phyloP scores from a whole-genome alignment of 805 yeast genomes.

The Metschnikowia cubensis region DNA sequence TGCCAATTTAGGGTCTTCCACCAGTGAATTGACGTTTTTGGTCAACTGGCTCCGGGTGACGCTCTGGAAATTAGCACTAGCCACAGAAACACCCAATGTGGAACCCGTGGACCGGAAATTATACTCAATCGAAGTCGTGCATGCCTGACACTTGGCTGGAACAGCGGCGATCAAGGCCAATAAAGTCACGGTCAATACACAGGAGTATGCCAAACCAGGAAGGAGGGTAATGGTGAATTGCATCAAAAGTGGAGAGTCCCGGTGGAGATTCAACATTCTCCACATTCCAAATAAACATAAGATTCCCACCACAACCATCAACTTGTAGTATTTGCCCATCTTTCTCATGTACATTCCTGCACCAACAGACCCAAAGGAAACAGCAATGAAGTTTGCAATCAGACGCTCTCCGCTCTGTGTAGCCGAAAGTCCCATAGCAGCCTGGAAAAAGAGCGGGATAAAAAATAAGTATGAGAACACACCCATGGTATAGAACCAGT shows the following conservation, averaged over 20 bases:
- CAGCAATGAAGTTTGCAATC: slow-evolving; percentile 65
- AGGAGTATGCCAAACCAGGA: slow-evolving; percentile 64
- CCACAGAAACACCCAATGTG: slow-evolving; percentile 73
- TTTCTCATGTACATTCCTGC: slow-evolving; percentile 64
- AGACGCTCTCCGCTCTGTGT: slow-evolving; percentile 56
- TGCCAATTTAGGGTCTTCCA: slow-evolving; percentile 30
- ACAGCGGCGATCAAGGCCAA: slow-evolving; percentile 76
- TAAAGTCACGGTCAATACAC: slow-evolving; percentile 65
- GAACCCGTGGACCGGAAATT: slow-evolving; percentile 85
- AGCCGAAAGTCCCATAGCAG: slow-evolving; percentile 51
- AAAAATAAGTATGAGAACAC: slow-evolving; percentile 61
- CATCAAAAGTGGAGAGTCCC: slow-evolving; percentile 25
- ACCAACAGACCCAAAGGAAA: slow-evolving; percentile 61
- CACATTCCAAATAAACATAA: slow-evolving; percentile 46
- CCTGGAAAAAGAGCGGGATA: slow-evolving; percentile 62
- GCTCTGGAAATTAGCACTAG: slow-evolving; percentile 62
- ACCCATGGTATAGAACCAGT: slow-evolving; percentile 69
- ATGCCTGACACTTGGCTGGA: slow-evolving; percentile 65
- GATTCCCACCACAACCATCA: slow-evolving; percentile 41
- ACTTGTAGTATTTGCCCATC: slow-evolving; percentile 60
- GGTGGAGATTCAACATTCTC: slow-evolving; percentile 29
- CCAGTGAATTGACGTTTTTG: slow-evolving; percentile 6
- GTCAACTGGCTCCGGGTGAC: slow-evolving; percentile 30
- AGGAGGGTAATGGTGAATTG: slow-evolving; percentile 47
- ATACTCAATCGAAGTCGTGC: slow-evolving; percentile 85